Evolutionary conservation across 805 yeast species (phyloP).

Genomic region (Wickerhamiella parazyma): DNA sequence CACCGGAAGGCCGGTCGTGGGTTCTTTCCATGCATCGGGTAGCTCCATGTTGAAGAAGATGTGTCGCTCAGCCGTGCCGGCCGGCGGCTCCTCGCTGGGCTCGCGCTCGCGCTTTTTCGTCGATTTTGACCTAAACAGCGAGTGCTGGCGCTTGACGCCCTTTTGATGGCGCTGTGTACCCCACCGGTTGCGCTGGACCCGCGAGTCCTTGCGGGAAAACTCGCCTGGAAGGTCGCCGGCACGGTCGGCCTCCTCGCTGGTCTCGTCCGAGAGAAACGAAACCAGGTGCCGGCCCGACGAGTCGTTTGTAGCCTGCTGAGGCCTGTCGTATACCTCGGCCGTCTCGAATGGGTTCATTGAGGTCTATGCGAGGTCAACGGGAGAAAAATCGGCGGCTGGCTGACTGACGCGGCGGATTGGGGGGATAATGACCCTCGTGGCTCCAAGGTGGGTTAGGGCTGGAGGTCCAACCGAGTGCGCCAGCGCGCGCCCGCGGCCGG

Average conservation of each 20-base stretch:
- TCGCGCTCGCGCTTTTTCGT: not conserved
- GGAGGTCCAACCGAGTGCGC: too few species aligned
- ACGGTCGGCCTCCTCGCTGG: conserved; percentile 2
- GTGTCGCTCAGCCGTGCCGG: conserved; percentile 21
- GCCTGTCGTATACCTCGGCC: conserved; percentile 2
- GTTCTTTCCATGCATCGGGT: conserved; percentile 36
- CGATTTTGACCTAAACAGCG: conserved; percentile 5
- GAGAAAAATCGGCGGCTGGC: conserved; percentile 33
- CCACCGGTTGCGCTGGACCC: conserved; percentile 32
- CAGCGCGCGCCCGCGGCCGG: too few species aligned
- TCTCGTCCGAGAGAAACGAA: conserved; percentile 4
- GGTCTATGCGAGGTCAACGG: not conserved
- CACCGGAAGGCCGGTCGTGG: conserved; percentile 47
- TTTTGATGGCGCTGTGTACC: conserved; percentile 72
- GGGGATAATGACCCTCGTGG: too few species aligned
- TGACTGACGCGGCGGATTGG: conserved; percentile 33
- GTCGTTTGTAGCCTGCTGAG: conserved; percentile 3
- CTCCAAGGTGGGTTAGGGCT: conserved; percentile 19
- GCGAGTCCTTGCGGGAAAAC: conserved; percentile 6
- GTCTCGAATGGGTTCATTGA: conserved; percentile 7
- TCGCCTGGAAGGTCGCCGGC: not conserved
- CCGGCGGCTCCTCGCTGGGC: not conserved
- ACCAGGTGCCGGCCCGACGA: not conserved
- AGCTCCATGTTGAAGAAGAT: conserved; percentile 38
- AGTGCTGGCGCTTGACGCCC: conserved; percentile 34